Evolutionary conservation across 1,139 yeast genomes (phyloP), one percentile per base, ranked within the genome.

Genomic region (Debaryomyces sp.): DNA sequence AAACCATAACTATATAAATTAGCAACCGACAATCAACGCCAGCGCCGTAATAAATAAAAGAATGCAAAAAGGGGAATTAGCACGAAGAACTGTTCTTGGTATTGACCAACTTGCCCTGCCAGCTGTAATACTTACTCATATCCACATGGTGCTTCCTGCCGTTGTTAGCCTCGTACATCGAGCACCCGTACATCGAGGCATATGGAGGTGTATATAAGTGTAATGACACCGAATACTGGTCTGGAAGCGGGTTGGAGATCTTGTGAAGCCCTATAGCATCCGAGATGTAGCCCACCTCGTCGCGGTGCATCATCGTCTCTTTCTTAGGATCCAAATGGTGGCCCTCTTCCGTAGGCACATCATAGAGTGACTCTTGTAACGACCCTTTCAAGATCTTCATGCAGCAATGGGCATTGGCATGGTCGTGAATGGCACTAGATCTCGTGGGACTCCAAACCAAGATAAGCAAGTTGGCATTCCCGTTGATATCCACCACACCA

Each of bases 171-270:
- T 84, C 87, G 58, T 81, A 86, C 64, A 80, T 77, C 51, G 80
- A 71, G 61, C 90, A 85, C 7, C 91, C 91, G 59, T 77, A 81
- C 64, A 81, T 71, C 47, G 85, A 73, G 5, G 92, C 92, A 64
- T 85, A 85, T 8, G 94, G 92, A 7, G 94, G 91, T 12, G 92
- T 86, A 67, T 87, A 87, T 49, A 87, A 74, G 65, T 87, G 94
- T 60, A 87, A 73, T 34, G 88, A 80, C 8, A 87, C 82, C n/a
- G 89, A 83, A n/a, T 72, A 65, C 34, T 75, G 76, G 36, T 67
- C 61, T 0, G 67, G 54, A 34, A 68, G 63, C 6, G 81, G 80
- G 60, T 87, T 87, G 46, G 75, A 68, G 62, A 87, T 84, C 56
- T 80, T 75, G 66, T 87, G 94, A 50, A 85, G 71, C 0, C 94